These are phyloP conservation scores for Didymella glomerata DNA, from an alignment of 2,329 filamentous ascomycete genomes.

Conservation along the genomic window DNA sequence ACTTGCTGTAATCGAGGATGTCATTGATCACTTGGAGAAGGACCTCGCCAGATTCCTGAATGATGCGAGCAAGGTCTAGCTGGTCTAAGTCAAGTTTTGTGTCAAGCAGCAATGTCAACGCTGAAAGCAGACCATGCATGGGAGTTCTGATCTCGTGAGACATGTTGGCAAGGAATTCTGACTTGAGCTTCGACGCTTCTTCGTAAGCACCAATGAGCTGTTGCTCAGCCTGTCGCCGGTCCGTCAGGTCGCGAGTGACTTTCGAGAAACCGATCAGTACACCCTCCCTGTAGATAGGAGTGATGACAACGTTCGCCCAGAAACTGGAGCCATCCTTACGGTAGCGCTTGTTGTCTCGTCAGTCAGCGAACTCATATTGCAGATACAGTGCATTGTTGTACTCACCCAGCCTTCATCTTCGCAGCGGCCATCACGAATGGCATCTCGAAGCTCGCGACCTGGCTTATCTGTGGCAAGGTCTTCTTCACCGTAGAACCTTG, in stretches of 20 bases:
- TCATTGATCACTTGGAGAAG: slow-evolving; percentile 70
- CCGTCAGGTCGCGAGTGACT: slow-evolving; percentile 66
- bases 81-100: slow-evolving; percentile 63
- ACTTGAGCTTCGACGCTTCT: slow-evolving; percentile 69
- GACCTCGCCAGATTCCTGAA: slow-evolving; percentile 67
- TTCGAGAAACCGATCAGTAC: slow-evolving; percentile 67
- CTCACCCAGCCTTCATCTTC: slow-evolving; percentile 64
- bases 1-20: slow-evolving; percentile 72
- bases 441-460: slow-evolving; percentile 60
- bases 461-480: slow-evolving; percentile 62
- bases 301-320: slow-evolving; percentile 68
- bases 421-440: slow-evolving; percentile 63
- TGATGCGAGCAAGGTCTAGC: slow-evolving; percentile 64
- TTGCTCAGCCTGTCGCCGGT: slow-evolving; percentile 64
- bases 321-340: slow-evolving; percentile 66
- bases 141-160: slow-evolving; percentile 71
- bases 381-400: no score
- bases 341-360: slow-evolving; percentile 53
- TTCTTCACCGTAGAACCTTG: slow-evolving; percentile 63
- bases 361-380: no score
- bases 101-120: slow-evolving; percentile 65
- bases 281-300: slow-evolving; percentile 62
- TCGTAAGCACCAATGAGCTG: slow-evolving; percentile 66
- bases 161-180: slow-evolving; percentile 70
- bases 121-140: slow-evolving; percentile 69